Percentiles rank a stretch among this genome's conserved stretches.
phyloP scores from a whole-genome alignment of 1,139 yeast genomes.

The Zhuliangozyma blackwelliae region DNA sequence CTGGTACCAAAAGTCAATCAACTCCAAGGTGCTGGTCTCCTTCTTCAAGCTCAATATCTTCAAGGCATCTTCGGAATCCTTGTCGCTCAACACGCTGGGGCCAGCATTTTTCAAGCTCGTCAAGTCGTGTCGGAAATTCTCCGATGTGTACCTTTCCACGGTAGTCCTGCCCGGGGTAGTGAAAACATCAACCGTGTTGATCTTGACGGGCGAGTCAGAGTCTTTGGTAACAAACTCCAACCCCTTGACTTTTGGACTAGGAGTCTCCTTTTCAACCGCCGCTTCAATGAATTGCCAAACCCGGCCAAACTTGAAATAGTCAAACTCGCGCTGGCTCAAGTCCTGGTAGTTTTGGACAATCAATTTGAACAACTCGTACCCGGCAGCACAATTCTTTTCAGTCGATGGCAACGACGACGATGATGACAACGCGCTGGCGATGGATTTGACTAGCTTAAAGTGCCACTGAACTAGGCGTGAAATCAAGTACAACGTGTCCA shows the following conservation, averaged over 20 bases:
- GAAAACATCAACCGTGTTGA: conserved; percentile 14
- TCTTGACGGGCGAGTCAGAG: conserved; percentile 34
- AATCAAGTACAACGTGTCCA: conserved; percentile 38
- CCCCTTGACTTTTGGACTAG: background rate
- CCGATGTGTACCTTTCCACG: conserved; percentile 20
- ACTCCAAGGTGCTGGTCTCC: background rate
- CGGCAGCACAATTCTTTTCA: conserved; percentile 11
- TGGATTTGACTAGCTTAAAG: conserved; percentile 33
- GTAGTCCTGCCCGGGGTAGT: background rate
- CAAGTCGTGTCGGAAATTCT: conserved; percentile 27
- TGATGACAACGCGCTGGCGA: conserved; percentile 23
- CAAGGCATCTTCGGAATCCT: conserved; percentile 18
- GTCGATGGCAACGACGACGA: conserved; percentile 14
- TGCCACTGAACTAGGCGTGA: conserved; percentile 32
- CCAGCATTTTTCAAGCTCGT: conserved; percentile 15
- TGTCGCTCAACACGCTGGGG: conserved; percentile 10
- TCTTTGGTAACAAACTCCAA: conserved; percentile 20
- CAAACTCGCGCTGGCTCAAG: conserved; percentile 28
- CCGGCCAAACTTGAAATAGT: conserved; percentile 26
- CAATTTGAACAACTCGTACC: conserved; percentile 33
- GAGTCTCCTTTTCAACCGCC: conserved; percentile 21
- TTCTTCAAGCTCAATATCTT: conserved; percentile 5
- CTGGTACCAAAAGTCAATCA: conserved; percentile 5
- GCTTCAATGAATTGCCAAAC: conserved; percentile 37
- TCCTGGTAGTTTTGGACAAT: conserved; percentile 34